phyloP scores from a whole-genome alignment of 768 basidiomycete species.

The Podaxis sp. region DNA sequence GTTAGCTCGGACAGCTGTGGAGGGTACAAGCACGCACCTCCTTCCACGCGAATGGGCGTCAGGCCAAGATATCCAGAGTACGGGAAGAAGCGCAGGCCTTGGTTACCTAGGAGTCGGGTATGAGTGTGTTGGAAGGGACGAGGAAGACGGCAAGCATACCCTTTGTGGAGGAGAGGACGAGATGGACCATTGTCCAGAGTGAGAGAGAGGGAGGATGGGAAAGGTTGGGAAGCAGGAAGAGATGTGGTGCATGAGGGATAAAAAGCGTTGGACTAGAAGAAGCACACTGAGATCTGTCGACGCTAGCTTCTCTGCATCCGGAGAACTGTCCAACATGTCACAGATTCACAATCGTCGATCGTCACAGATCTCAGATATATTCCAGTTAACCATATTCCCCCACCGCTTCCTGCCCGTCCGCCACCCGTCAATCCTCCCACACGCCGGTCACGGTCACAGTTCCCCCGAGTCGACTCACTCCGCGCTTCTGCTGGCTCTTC shows the following conservation, averaged over 20 bases:
- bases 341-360: constrained; percentile 28
- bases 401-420: constrained; percentile 17
- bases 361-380: constrained; percentile 24
- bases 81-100: constrained; percentile 71
- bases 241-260: constrained; percentile 37
- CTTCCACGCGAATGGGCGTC: constrained; percentile 77
- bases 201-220: constrained; percentile 28
- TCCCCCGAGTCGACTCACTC: constrained; percentile 11
- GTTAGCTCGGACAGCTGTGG: constrained; percentile 16
- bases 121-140: constrained; percentile 4
- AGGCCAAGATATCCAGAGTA: constrained; percentile 77
- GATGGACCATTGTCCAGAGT: constrained; percentile 57
- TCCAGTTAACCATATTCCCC: constrained; percentile 11
- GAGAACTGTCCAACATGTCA: constrained; percentile 15
- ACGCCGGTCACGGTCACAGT: constrained; percentile 19
- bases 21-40: constrained; percentile 44
- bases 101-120: constrained; percentile 47
- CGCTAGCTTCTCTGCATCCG: constrained; percentile 34
- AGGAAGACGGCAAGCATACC: constrained; percentile 27
- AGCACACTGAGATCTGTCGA: constrained; percentile 34
- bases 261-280: constrained; percentile 41
- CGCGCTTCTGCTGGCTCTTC: constrained; percentile 12
- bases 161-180: constrained; percentile 65
- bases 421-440: constrained; percentile 10
- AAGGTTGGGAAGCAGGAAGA: constrained; percentile 28